A percentile compares a stretch with the other conserved stretches of the same genome.
These are phyloP conservation scores for Akanthomyces uredinophilus DNA, from an alignment of 2,329 filamentous ascomycete species.

Conservation along the genomic window DNA sequence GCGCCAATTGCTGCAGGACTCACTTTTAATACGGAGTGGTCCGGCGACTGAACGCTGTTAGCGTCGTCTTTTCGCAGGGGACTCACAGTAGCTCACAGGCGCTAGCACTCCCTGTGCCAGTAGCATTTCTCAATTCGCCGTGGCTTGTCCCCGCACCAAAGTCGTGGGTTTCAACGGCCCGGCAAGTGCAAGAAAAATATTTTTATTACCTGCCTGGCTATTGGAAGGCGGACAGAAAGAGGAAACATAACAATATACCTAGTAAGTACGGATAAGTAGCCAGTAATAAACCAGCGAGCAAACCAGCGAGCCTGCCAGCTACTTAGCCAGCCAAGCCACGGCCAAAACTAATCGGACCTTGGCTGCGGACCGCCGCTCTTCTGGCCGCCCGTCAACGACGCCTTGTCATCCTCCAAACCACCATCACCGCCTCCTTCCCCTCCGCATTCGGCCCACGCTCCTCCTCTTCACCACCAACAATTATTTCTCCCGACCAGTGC, in stretches of 20 bases:
- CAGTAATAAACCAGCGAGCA: background rate
- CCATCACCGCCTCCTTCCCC: conserved; percentile 18
- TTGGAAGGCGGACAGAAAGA: background rate
- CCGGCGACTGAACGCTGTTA: background rate
- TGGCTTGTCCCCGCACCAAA: conserved; percentile 5
- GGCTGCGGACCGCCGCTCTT: conserved; percentile 1
- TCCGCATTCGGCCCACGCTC: conserved; percentile 29
- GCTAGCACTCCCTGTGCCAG: background rate
- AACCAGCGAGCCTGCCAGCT: background rate
- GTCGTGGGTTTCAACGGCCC: conserved; percentile 8
- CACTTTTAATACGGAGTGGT: background rate
- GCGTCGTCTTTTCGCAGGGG: background rate
- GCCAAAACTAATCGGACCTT: conserved; percentile 3
- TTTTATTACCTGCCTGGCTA: too few relatives aligned
- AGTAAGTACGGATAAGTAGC: too few relatives aligned
- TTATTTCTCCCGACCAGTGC: conserved; percentile 20
- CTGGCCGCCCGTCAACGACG: conserved; percentile 2
- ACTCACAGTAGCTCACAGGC: background rate
- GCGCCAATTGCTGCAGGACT: background rate
- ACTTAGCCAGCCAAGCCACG: background rate
- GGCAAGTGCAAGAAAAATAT: conserved; percentile 2
- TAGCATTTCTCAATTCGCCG: background rate
- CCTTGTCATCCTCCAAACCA: conserved; percentile 17
- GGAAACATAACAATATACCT: background rate
- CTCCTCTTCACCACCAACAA: conserved; percentile 12